These are phyloP conservation scores for Cryptococcus sp. DNA, from an alignment of 1,284 basidiomycete genomes.

Conservation along the genomic window DNA sequence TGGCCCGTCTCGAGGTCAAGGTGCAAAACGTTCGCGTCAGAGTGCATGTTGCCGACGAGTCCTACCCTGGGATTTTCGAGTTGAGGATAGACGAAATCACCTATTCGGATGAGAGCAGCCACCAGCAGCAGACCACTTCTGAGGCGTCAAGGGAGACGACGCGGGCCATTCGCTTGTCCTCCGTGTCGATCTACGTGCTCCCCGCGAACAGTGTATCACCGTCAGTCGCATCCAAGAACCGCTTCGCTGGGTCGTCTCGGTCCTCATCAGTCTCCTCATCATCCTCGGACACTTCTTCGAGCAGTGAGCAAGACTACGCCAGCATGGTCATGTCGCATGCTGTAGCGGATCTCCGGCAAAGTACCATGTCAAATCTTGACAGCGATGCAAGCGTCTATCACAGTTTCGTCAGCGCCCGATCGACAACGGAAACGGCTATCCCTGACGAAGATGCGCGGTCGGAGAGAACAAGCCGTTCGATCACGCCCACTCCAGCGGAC, in stretches of 20 bases:
- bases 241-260: constrained; percentile 11
- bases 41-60: constrained; percentile 37
- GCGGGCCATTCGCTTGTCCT: constrained; percentile 29
- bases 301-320: constrained; percentile 30
- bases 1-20: constrained; percentile 78
- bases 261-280: constrained; percentile 31
- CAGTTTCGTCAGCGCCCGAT: constrained; percentile 25
- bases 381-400: constrained; percentile 41
- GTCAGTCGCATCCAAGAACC: background rate
- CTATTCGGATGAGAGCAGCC: constrained; percentile 45
- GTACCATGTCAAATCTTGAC: constrained; percentile 23
- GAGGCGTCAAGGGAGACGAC: constrained; percentile 20
- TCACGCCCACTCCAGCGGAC: constrained; percentile 33
- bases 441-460: constrained; percentile 11
- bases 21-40: constrained; percentile 66
- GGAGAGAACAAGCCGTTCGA: constrained; percentile 14
- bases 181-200: constrained; percentile 30
- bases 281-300: constrained; percentile 19
- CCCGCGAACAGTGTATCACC: constrained; percentile 5
- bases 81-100: constrained; percentile 43
- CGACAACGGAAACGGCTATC: no score
- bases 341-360: constrained; percentile 55
- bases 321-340: constrained; percentile 56
- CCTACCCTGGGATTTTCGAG: constrained; percentile 38
- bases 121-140: constrained; percentile 4